These are phyloP conservation scores for Daldinia decipiens DNA, from an alignment of 495 filamentous ascomycete genomes.

Conservation along the genomic window DNA sequence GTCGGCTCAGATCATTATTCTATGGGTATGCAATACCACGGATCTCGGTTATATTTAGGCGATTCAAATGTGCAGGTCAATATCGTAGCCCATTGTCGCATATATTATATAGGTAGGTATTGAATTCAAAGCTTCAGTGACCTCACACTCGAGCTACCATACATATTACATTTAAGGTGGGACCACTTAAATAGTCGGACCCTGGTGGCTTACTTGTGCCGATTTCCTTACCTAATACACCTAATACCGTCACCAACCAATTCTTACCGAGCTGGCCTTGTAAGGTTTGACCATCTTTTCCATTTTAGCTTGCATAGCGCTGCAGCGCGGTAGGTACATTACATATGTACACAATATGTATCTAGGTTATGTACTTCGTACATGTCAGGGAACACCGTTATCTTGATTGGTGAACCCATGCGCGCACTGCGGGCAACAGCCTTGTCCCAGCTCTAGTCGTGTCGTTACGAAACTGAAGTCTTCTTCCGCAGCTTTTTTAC, in stretches of 20 bases:
- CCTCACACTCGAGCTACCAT: constrained; percentile 26
- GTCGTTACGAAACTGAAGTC: constrained; percentile 24
- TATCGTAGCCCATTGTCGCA: constrained; percentile 15
- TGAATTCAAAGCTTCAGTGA: constrained; percentile 34
- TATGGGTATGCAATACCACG: constrained; percentile 20
- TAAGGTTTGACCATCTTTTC: background rate
- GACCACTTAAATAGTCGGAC: constrained; percentile 18
- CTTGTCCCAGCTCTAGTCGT: constrained; percentile 39
- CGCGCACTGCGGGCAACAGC: constrained; percentile 40
- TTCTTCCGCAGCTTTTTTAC: constrained; percentile 22
- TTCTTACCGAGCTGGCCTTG: no score
- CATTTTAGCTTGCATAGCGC: background rate
- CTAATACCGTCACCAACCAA: background rate
- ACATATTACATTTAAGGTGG: constrained; percentile 7
- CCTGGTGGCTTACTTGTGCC: constrained; percentile 21
- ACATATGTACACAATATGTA: constrained; percentile 11
- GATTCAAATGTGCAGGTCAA: background rate
- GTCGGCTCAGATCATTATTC: constrained; percentile 21
- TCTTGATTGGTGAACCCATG: constrained; percentile 37
- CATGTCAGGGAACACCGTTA: constrained; percentile 16
- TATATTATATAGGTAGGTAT: background rate
- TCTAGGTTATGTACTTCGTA: background rate
- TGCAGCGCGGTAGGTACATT: constrained; percentile 9
- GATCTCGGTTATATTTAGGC: background rate
- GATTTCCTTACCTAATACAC: constrained; percentile 8